Conservation (phyloP, 2,329 filamentous ascomycete genomes). For the Mycosphaerella sp. region DNA sequence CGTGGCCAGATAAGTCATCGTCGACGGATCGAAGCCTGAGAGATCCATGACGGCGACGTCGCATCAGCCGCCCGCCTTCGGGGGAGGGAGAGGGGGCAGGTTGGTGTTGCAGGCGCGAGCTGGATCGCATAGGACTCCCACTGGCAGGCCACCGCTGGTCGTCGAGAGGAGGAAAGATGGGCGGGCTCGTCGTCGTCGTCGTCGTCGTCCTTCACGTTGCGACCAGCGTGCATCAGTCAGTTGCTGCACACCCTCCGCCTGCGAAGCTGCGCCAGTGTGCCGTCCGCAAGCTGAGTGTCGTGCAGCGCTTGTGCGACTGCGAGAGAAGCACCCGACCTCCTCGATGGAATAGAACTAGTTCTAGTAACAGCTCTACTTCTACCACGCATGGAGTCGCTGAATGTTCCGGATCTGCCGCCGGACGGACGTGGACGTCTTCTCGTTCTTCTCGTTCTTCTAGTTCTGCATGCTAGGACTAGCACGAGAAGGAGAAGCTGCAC, state of each 20-base stretch:
- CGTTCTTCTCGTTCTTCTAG: too few species aligned
- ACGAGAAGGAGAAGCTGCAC: too few species aligned
- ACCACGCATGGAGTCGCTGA: conserved; percentile 12
- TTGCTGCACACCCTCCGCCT: conserved; percentile 10
- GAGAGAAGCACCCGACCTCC: conserved; percentile 11
- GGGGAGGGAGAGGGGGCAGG: too few species aligned
- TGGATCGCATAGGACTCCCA: conserved; percentile 18
- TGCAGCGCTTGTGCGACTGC: conserved; percentile 17
- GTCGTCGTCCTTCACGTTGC: conserved; percentile 1
- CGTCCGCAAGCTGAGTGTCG: conserved; percentile 11
- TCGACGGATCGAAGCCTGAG: conserved; percentile 30
- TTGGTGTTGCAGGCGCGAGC: conserved; percentile 12
- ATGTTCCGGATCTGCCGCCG: not conserved
- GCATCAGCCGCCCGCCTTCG: conserved; percentile 19
- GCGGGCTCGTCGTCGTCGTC: not conserved
- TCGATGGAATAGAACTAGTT: too few species aligned
- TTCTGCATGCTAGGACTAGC: too few species aligned
- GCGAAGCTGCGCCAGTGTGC: conserved; percentile 15
- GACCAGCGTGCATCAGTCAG: not conserved
- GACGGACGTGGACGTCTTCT: too few species aligned
- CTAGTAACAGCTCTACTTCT: too few species aligned
- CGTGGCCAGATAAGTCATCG: conserved; percentile 55
- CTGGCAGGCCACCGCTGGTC: not conserved
- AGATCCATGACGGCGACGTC: conserved; percentile 26
- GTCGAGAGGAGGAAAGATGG: not conserved